Evolutionary conservation across 805 yeast genomes (phyloP).

Genomic region (Sugiyamaella chiloensis): DNA sequence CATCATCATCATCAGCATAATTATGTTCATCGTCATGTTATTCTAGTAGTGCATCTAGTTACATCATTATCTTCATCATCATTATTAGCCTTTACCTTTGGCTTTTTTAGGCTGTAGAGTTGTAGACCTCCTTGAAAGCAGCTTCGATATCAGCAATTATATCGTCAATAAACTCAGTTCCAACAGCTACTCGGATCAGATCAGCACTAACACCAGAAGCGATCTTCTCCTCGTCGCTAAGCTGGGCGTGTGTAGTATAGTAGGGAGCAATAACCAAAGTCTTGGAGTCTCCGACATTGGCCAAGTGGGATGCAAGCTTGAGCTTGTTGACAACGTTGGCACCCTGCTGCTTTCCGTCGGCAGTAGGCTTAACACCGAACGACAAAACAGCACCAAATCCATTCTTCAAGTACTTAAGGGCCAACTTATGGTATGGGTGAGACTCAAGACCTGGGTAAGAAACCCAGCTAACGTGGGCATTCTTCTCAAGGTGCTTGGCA

Average conservation of each 20-base stretch:
- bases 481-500: constrained; percentile 68
- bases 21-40: too few species aligned
- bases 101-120: background rate
- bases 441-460: constrained; percentile 86
- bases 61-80: too few species aligned
- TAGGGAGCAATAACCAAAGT: constrained; percentile 94
- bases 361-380: constrained; percentile 78
- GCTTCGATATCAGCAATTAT: constrained; percentile 85
- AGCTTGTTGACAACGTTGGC: constrained; percentile 80
- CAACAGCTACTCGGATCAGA: constrained; percentile 83
- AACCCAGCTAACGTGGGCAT: constrained; percentile 78
- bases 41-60: too few species aligned
- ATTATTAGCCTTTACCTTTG: too few species aligned
- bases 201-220: constrained; percentile 88
- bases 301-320: constrained; percentile 85
- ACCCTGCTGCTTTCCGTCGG: constrained; percentile 63
- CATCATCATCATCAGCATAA: too few species aligned
- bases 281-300: constrained; percentile 96
- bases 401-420: constrained; percentile 74
- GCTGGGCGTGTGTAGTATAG: constrained; percentile 93
- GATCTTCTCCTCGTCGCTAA: constrained; percentile 72
- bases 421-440: constrained; percentile 73
- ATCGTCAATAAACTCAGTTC: constrained; percentile 89
- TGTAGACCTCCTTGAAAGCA: constrained; percentile 64
- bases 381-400: constrained; percentile 89